Evolutionary conservation across 176 grass and related monocot species (phyloP), one percentile per base, ranked within the genome.

Genomic region (Phoenix dactylifera): DNA sequence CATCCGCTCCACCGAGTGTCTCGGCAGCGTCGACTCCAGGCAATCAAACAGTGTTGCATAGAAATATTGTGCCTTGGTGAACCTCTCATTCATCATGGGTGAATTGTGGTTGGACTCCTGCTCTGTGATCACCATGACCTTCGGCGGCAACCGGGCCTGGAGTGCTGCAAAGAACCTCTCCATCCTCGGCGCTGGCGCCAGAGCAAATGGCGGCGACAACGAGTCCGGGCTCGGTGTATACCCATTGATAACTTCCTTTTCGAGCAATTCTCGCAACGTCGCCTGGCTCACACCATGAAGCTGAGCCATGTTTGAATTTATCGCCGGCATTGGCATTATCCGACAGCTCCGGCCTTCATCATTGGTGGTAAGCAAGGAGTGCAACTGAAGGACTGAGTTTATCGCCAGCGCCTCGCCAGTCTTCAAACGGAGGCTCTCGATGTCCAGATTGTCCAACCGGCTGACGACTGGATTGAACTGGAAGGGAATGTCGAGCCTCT

Each of bases 101-200:
- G 82, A 74, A 60, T 92, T 98, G 84, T 98, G 93, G 70, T 83
- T 83, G 6, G 93, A 80, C 58, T 98, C 93, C 77, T 98, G 93
- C 70, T 98, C 92, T 4, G 82, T 81, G 9, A 98, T 52, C 14
- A 98, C 81, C 66, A 83, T 49, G 57, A 98, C 60, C 65, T 92
- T 98, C 0, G 93, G 84, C 20, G 81, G 75, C 5, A 98, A 20
- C 20, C 20, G 55, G 0, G 83, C 80, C 73, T 73, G 80, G 4
- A 98, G 64, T 52, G 76, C 62, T 24, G 55, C 49, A 22, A 98
- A 79, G 65, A 98, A 79, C 22, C 82, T 77, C 54, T 91, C 87
- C 1, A 65, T 60, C 39, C 75, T 71, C 16, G 80, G 73, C 54
- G 88, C 76, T 0, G 79, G 65, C 15, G 68, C 55, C 4, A 78